Evolutionary conservation across 805 yeast genomes (phyloP), one percentile per base, ranked within the genome.

Genomic region (Phaffomyces opuntiae): DNA sequence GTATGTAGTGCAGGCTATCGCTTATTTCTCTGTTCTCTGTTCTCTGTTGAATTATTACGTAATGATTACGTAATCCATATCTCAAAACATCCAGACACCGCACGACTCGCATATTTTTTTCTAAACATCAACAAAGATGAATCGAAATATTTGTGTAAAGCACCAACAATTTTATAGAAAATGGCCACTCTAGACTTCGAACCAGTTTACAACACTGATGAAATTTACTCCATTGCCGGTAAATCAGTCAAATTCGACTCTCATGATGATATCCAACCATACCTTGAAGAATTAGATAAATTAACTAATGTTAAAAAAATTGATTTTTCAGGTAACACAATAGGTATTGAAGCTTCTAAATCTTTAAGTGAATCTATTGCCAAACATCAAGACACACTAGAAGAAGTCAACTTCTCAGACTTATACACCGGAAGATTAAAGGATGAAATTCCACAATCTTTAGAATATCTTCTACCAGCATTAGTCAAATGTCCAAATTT

Each of bases 401-500:
- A 70, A 50, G 90, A 83, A 55, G 78, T 88, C 49, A 80, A 91
- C 63, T 80, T 93, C 54, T 90, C 95, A 42, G 99, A 93, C 65
- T 75, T 93, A 52, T 93, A 87, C 70, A 93, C 98, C 26, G 96
- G 98, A 12, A 78, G 99, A 62, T 77, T 91, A 53, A 89, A 88
- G 57, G 90, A 90, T 48, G 99, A 93, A 67, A 95, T 93, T 51
- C 98, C 97, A 19, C 77, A 80, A 52, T 80, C 96, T 5, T 74
- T 93, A 62, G 78, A 77, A 48, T 71, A 74, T 53, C 70, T 93
- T 51, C 77, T 90, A 51, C 85, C 89, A 19, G 84, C 86, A 2
- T 72, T 93, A 44, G 70, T 87, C 53, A 65, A 77, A 51, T 81
- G 87, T 55, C 77, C 82, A 42, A 75, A 83, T 26, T 72, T 91